Evolutionary conservation across 208 protist genomes (phyloP), one percentile per base, ranked within the genome.

Genomic region (Tritrichomonas foetus): DNA sequence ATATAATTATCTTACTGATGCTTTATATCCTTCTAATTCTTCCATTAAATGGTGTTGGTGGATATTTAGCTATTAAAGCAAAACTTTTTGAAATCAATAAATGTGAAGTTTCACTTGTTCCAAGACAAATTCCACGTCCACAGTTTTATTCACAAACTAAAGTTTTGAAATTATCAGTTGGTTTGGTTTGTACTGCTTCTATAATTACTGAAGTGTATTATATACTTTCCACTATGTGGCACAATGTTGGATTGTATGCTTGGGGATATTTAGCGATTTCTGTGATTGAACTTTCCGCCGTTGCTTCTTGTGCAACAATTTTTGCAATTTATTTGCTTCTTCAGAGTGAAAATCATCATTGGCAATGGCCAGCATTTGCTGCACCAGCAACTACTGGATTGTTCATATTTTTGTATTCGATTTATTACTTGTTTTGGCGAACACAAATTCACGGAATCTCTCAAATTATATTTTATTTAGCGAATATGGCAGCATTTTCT

Each of bases 321-420:
- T n/a, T 89, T 57, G 20, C 47, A 1, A 57, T 57, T 16, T 89
- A 89, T 50, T 57, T 89, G 20, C 33, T 44, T 44, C 39, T 89
- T 14, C 47, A 30, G 8, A 47, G 16, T 36, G 78, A 89, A 39
- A 57, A 89, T 50, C 44, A 89, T 61, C 41, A 89, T 9, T 89
- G 78, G 78, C 78, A 89, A 50, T 89, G 78, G 78, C 78, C 78
- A 47, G 33, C 78, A 14, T 89, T 89, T 49, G 39, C n/a, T 14
- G 78, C 78, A 13, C 78, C 78, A 20, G 41, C 78, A 36, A 20
- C 44, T 14, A 89, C 78, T 33, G 78, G 47, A 13, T 89, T 89
- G 5, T 89, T 57, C 30, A 47, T 89, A 22, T 89, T 89, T 49
- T 20, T 89, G 20, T 44, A 89, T n/a, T 89, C 41, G 20, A 53